Base-by-base conservation (phyloP, 176 grass and related monocot genomes). In the Oryza meyeriana region DNA sequence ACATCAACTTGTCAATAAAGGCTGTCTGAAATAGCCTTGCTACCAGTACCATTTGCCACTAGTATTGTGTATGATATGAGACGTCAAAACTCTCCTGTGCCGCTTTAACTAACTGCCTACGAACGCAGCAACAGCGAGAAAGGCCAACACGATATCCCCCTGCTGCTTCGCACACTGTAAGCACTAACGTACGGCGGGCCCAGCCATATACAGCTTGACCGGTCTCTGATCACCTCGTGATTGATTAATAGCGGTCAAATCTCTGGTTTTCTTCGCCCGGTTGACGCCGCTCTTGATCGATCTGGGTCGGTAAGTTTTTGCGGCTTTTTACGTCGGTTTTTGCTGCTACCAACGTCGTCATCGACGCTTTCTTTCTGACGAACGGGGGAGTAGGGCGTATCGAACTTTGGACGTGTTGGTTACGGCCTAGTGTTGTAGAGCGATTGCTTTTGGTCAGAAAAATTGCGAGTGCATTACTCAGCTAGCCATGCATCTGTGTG, bases 21-120 rank as follows among this genome's bases (percentile, higher is more conserved):
- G 63, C 10, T 2, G 62, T 76, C 61, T 86, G 70, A 68, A 87
- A 75, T 36, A 63, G 10, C 35, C 34, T 7, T 59, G 47, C 70
- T 59, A 59, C 22, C 25, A n/a, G 20, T 67, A 81, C 78, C 28
- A 11, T 55, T 20, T 28, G 68, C 71, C 59, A 79, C 33, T 14
- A 35, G 72, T 5, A n/a, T 1, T 2, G 29, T 25, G 28, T 55
- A 5, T 50, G 44, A 52, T 55, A 10, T 55, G 50, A 75, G 6
- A 35, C 12, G 48, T 40, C 70, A 78, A 62, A 25, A 14, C 18
- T 16, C 45, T 4, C 9, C 36, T 57, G 27, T 81, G 85, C 30
- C 34, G 32, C 78, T 86, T 86, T 81, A 86, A 81, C 85, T 18
- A 81, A 75, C 77, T 45, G 4, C 57, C 24, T 41, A 28, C 32